Conservation (phyloP, 768 basidiomycete genomes). For the Phylloporus rhodoxanthus region DNA sequence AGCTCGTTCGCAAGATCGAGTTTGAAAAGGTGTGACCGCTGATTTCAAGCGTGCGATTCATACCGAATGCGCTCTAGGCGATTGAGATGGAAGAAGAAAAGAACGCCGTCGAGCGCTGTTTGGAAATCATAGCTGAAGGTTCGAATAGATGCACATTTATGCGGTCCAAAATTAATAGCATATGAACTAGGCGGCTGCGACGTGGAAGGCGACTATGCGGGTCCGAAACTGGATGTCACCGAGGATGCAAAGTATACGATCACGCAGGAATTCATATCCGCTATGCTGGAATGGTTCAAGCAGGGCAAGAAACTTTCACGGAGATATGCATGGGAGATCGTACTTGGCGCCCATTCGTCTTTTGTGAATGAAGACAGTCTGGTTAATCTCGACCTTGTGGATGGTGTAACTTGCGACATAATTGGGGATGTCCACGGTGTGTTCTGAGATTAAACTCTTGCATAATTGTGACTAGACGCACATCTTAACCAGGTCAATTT, state of each 20-base stretch:
- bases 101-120: conserved; percentile 65
- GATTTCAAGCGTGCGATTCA: background rate
- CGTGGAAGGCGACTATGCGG: conserved; percentile 64
- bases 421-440: conserved; percentile 94
- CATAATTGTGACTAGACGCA: background rate
- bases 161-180: conserved; percentile 3
- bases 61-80: conserved; percentile 44
- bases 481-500: conserved; percentile 66
- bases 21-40: conserved; percentile 71
- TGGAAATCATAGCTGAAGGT: conserved; percentile 78
- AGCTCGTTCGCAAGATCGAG: conserved; percentile 82
- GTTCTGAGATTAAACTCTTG: conserved; percentile 11
- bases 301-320: conserved; percentile 86
- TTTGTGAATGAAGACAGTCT: conserved; percentile 77
- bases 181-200: conserved; percentile 62
- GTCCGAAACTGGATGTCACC: conserved; percentile 60
- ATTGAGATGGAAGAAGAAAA: conserved; percentile 92
- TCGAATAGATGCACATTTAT: conserved; percentile 9
- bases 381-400: conserved; percentile 66
- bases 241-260: conserved; percentile 68
- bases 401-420: conserved; percentile 82
- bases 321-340: conserved; percentile 93
- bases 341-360: conserved; percentile 74
- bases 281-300: conserved; percentile 91
- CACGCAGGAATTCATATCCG: conserved; percentile 69